Evolutionary conservation across 2,329 filamentous ascomycete genomes (phyloP).

Genomic region (Neopestalotiopsis rosae): DNA sequence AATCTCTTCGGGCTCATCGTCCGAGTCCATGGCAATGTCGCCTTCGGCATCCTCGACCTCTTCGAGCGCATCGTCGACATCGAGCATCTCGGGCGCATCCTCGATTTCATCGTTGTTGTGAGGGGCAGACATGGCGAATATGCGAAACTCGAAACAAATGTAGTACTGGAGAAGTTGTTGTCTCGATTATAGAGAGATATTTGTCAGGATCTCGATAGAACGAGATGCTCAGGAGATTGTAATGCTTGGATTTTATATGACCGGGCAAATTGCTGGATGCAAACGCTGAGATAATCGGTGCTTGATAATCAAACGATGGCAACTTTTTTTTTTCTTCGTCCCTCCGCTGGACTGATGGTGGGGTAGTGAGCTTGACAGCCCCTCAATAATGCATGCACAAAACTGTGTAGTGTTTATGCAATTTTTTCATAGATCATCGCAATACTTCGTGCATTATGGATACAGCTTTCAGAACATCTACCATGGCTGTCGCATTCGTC

Average conservation of each 20-base stretch:
- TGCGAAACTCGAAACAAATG: neutral
- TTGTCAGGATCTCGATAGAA: neutral
- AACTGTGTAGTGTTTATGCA: neutral
- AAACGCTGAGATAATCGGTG: constrained; percentile 1
- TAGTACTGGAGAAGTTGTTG: neutral
- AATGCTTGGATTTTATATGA: neutral
- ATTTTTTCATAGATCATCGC: neutral
- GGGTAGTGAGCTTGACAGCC: constrained; percentile 4
- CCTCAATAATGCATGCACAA: constrained; percentile 13
- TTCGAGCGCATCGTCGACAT: constrained; percentile 78
- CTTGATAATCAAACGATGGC: constrained; percentile 17
- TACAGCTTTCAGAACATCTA: neutral
- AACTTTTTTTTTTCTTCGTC: constrained; percentile 11
- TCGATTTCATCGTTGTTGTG: constrained; percentile 48
- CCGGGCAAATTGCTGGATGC: neutral
- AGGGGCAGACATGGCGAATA: constrained; percentile 38
- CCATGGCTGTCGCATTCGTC: too few species aligned
- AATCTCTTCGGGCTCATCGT: constrained; percentile 71
- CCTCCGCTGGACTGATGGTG: constrained; percentile 12
- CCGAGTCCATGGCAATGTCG: constrained; percentile 83
- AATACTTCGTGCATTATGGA: neutral
- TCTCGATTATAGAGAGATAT: neutral
- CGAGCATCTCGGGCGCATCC: constrained; percentile 74
- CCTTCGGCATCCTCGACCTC: constrained; percentile 64
- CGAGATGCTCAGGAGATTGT: neutral